Conservation (phyloP, 495 filamentous ascomycete genomes). For the Hyaloscypha bicolor region DNA sequence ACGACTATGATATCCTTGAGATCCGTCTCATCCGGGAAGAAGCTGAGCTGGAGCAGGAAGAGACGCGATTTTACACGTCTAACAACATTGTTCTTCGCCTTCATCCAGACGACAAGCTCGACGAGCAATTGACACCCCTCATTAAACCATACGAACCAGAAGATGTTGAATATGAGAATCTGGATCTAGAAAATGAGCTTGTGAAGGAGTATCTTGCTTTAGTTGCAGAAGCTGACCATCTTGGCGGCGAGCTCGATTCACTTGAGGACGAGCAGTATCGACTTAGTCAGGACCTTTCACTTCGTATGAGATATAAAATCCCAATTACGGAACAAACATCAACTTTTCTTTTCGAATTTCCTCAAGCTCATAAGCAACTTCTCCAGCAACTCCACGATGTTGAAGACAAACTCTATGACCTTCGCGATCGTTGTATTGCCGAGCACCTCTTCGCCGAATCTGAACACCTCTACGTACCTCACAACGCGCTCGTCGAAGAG, state of each 20-base stretch:
- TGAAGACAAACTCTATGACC: constrained; percentile 23
- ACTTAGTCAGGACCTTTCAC: constrained; percentile 12
- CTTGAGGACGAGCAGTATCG: constrained; percentile 28
- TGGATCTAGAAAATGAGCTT: constrained; percentile 11
- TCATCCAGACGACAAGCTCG: constrained; percentile 12
- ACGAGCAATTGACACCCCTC: constrained; percentile 19
- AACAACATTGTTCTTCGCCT: neutral
- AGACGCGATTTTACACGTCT: constrained; percentile 26
- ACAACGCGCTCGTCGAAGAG: constrained; percentile 24
- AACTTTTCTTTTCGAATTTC: constrained; percentile 22
- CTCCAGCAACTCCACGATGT: constrained; percentile 16
- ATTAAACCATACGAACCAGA: constrained; percentile 11
- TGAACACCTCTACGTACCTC: constrained; percentile 24
- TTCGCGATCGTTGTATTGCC: constrained; percentile 23
- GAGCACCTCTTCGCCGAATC: constrained; percentile 21
- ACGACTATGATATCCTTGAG: constrained; percentile 25
- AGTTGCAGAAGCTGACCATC: constrained; percentile 15
- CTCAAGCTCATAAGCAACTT: constrained; percentile 11
- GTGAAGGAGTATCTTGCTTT: constrained; percentile 22
- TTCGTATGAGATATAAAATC: constrained; percentile 18
- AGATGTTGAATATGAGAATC: constrained; percentile 12
- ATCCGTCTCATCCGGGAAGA: constrained; percentile 24
- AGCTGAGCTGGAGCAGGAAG: constrained; percentile 28
- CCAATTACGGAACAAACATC: constrained; percentile 6
- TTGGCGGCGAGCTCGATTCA: constrained; percentile 21